Base-by-base conservation (phyloP, 352 stramenopile genomes). In the Globisporangium carolinianum region DNA sequence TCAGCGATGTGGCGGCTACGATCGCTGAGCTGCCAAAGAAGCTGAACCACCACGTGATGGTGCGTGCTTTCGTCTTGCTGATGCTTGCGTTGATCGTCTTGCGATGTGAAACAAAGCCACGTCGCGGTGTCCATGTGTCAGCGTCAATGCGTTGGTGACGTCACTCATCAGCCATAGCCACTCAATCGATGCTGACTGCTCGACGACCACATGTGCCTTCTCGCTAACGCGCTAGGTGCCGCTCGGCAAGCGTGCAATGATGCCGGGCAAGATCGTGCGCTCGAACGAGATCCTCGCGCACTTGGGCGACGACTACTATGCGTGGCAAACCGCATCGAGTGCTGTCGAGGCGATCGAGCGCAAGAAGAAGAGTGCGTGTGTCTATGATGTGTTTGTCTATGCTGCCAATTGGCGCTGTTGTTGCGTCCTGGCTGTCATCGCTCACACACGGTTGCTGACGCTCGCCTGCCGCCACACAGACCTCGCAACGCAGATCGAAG, bases 221-320 rank as follows among this genome's bases (percentile, higher is more conserved):
- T 24, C 24, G 24, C 24, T 24, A 53, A 54, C 18, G 39, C 36
- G 17, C 14, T 41, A 83, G 75, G 69, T 87, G 32, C 85, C 85
- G 39, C 66, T 95, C 17, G 85, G 85, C 32, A 92, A 92, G 66
- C 79, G 83, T 38, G 81, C 83, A 1, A 92, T 93, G 77, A 79
- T 88, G 50, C 81, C 83, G 2, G 85, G 85, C 47, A 90, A 84
- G 57, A 89, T 95, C 46, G 71, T 92, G 54, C 83, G 82, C 51
- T 86, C 85, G 39, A 95, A 95, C 45, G 85, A 95, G 67, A 75
- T 95, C 53, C 65, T 93, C 11, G 77, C 81, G 39, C 82, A 93
- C 58, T 58, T 95, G 37, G 85, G 85, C 6, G 83, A 91, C 60
- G 78, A 91, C 10, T 89, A 89, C 65, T 93, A 86, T 63, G 75